Evolutionary conservation across 2,329 filamentous ascomycete genomes (phyloP), one percentile per base, ranked within the genome.

Genomic region (Berkeleyomyces rouxiae): DNA sequence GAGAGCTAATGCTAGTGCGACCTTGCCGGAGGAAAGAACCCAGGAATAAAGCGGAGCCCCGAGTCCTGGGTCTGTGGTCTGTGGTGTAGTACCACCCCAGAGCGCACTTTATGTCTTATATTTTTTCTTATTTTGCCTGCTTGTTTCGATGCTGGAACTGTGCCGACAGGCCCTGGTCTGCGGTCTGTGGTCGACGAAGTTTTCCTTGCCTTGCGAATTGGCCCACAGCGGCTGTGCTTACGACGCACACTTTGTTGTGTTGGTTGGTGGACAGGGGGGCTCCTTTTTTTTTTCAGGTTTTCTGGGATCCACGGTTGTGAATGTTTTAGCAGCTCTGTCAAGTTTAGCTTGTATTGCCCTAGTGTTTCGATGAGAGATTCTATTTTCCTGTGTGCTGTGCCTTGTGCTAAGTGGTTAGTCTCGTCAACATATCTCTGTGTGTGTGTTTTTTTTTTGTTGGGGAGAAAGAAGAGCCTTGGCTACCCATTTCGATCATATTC

Each of bases 391-490:
- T 53, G 49, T 53, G 49, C 49, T 33, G 36, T 53, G 31, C 23
- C 36, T 11, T 33, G 33, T 36, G 10, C n/a, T 7, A 37, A 16
- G 51, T 39, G 51, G 23, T 7, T 36, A 39, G 51, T 37, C 33
- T 10, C 7, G 39, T 39, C 3, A 39, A 31, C 5, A 13, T 9
- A 72, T 72, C 11, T 58, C 23, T 23, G 23, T 23, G 23, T 23
- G 23, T 65, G 36, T 53, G 13, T 39, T 51, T n/a, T 9, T 11
- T 51, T 39, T 51, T 61, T 53, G 37, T 33, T 61, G 46, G 46
- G 44, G 33, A 51, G 42, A 16, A 51, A 49, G 16, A 40, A 51
- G 40, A 4, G 46, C 9, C 33, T 42, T 61, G 59, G 33, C 9
- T n/a, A 7, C 60, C 31, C 55, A 42, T 44, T 62, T 62, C 51